Conservation (phyloP, 768 basidiomycete genomes). For the Rhodotorula babjevae region DNA sequence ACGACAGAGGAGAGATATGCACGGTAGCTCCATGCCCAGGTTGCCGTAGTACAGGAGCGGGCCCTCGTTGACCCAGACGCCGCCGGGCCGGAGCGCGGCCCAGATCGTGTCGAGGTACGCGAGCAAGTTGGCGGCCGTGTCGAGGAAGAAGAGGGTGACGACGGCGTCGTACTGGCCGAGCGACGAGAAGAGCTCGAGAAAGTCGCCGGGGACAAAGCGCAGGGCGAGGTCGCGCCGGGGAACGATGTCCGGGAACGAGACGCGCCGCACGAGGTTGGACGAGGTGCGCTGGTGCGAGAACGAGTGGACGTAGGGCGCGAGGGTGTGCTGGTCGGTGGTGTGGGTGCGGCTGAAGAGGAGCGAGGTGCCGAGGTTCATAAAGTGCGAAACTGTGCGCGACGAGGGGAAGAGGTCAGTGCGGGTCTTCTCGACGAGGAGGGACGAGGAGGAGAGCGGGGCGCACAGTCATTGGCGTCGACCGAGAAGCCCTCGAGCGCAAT, state of each 20-base stretch:
- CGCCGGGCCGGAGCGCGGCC: conserved; percentile 58
- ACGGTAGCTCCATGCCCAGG: conserved; percentile 33
- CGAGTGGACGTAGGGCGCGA: conserved; percentile 64
- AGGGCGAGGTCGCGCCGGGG: conserved; percentile 49
- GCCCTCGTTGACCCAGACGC: conserved; percentile 67
- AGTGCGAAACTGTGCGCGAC: conserved; percentile 54
- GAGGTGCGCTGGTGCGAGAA: conserved; percentile 63
- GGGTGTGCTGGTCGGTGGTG: conserved; percentile 51
- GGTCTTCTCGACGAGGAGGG: fast-evolving
- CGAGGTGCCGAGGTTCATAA: conserved; percentile 61
- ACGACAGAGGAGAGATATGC: neutral
- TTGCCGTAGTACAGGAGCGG: conserved; percentile 53
- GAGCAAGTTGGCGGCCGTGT: conserved; percentile 29
- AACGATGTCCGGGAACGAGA: conserved; percentile 61
- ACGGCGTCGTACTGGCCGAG: conserved; percentile 55
- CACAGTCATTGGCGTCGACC: conserved; percentile 7
- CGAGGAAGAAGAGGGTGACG: conserved; percentile 63
- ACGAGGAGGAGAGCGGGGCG: neutral
- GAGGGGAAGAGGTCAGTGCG: neutral
- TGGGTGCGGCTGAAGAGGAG: conserved; percentile 56
- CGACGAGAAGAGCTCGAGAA: conserved; percentile 47
- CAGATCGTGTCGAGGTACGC: conserved; percentile 56
- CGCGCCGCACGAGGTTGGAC: conserved; percentile 54
- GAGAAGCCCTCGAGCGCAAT: conserved; percentile 54
- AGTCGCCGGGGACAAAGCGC: conserved; percentile 58